Evolutionary conservation across 352 stramenopile genomes (phyloP).

Genomic region (Globisporangium middletonii): DNA sequence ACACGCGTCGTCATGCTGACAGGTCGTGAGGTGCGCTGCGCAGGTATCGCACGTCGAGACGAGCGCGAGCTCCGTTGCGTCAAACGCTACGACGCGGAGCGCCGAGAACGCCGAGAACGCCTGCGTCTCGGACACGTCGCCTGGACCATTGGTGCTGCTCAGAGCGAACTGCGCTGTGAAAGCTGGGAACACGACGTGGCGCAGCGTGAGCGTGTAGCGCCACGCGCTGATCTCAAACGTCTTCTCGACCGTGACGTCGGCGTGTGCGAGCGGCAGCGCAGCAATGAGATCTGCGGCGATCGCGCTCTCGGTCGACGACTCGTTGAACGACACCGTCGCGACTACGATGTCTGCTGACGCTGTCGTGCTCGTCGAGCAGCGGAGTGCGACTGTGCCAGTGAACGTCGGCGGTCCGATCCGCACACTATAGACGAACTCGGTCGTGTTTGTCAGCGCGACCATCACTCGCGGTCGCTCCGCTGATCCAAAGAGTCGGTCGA

Average conservation of each 20-base stretch:
- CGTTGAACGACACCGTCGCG: background rate
- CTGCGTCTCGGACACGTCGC: slow-evolving; percentile 1
- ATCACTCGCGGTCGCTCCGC: background rate
- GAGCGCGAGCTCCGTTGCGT: background rate
- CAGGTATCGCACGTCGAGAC: slow-evolving; percentile 1
- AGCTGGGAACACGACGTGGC: slow-evolving; percentile 11
- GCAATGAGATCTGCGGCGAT: background rate
- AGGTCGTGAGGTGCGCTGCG: background rate
- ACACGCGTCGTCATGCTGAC: slow-evolving; percentile 7
- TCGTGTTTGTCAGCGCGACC: slow-evolving; percentile 11
- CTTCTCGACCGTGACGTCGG: slow-evolving; percentile 1
- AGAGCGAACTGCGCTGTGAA: slow-evolving; percentile 8
- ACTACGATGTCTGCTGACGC: background rate
- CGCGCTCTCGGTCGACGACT: background rate
- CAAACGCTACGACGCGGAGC: slow-evolving; percentile 6
- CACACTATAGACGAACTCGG: slow-evolving; percentile 3
- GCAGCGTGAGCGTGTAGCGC: slow-evolving; percentile 3
- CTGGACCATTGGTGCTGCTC: background rate
- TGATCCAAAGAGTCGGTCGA: slow-evolving; percentile 3
- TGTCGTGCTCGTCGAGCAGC: slow-evolving; percentile 1
- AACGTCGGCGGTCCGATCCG: slow-evolving; percentile 3
- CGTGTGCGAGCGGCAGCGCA: background rate
- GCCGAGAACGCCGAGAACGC: background rate
- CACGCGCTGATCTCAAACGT: slow-evolving; percentile 3
- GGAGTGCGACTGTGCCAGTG: slow-evolving; percentile 11